phyloP scores from a whole-genome alignment of 202 grass and related monocot genomes.

The Miscanthus sacchariflorus region DNA sequence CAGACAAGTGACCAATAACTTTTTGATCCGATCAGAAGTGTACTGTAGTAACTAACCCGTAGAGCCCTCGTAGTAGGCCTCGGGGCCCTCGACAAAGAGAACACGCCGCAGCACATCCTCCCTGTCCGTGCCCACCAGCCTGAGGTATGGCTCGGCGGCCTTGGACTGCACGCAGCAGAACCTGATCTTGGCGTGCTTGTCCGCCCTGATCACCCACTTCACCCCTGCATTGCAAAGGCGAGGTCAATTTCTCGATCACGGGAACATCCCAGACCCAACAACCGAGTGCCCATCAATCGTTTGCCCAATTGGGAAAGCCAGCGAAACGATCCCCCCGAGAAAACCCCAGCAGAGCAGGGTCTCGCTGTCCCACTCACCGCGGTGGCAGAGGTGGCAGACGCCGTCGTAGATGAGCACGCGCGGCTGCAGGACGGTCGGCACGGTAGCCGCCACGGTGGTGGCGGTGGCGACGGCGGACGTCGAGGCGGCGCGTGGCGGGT shows the following conservation, averaged over 20 bases:
- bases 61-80: constrained; percentile 88
- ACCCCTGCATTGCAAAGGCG: constrained; percentile 61
- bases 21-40: neutral
- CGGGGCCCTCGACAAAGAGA: constrained; percentile 85
- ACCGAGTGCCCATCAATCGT: neutral
- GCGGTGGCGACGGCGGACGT: neutral
- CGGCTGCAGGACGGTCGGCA: constrained; percentile 76
- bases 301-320: neutral
- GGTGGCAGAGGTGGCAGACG: constrained; percentile 96
- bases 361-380: constrained; percentile 51
- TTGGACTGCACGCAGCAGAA: constrained; percentile 96
- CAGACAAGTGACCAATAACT: neutral
- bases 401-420: constrained; percentile 97
- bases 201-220: constrained; percentile 80
- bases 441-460: constrained; percentile 47
- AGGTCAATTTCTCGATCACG: neutral
- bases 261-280: neutral
- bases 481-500: constrained; percentile 27
- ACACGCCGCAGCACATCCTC: constrained; percentile 79
- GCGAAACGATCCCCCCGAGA: constrained; percentile 5
- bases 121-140: constrained; percentile 71
- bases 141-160: constrained; percentile 83
- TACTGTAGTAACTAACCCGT: constrained; percentile 54
- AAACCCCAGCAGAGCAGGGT: neutral
- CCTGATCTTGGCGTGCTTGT: constrained; percentile 90